Percentiles rank a stretch among this genome's conserved stretches.
Conservation (phyloP, 164 flowering plant species). For the Protea cynaroides region DNA sequence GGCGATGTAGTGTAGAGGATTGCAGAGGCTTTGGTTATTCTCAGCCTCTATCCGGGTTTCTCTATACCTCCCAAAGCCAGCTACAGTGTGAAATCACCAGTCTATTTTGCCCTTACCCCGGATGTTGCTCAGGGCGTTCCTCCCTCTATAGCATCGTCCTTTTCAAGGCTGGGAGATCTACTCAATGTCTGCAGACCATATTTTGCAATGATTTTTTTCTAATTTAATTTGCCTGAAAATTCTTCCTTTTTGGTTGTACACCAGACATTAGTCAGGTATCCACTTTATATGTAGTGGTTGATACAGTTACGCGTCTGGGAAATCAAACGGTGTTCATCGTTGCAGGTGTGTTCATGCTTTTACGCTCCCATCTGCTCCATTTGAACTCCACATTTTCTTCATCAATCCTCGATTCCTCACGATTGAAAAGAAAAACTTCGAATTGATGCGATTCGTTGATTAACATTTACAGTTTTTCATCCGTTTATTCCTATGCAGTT, state of each 20-base stretch:
- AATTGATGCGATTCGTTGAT: no score
- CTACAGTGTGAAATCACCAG: not conserved
- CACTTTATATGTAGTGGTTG: not conserved
- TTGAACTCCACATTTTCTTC: not conserved
- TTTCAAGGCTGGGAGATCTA: not conserved
- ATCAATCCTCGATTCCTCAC: no score
- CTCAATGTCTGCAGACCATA: no score
- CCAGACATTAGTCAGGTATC: slow-evolving; percentile 8
- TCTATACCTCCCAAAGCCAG: not conserved
- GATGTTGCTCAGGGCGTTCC: not conserved
- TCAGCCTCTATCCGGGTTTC: not conserved
- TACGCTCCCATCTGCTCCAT: not conserved
- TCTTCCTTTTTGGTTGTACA: not conserved
- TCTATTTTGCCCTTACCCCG: not conserved
- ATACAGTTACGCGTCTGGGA: slow-evolving; percentile 1
- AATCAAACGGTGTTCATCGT: slow-evolving; percentile 3
- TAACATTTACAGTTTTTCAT: no score
- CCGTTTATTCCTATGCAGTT: no score
- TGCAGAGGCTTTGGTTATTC: no score
- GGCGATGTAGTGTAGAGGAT: slow-evolving; percentile 1
- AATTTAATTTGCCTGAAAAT: not conserved
- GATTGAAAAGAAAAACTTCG: no score
- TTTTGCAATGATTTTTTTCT: not conserved
- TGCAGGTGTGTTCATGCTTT: slow-evolving; percentile 4
- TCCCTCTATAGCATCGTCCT: not conserved